Percentiles rank a stretch among this genome's conserved stretches.
These are phyloP conservation scores for Echinochloa phyllopogon DNA, from an alignment of 176 grass and related monocot genomes.

Conservation along the genomic window DNA sequence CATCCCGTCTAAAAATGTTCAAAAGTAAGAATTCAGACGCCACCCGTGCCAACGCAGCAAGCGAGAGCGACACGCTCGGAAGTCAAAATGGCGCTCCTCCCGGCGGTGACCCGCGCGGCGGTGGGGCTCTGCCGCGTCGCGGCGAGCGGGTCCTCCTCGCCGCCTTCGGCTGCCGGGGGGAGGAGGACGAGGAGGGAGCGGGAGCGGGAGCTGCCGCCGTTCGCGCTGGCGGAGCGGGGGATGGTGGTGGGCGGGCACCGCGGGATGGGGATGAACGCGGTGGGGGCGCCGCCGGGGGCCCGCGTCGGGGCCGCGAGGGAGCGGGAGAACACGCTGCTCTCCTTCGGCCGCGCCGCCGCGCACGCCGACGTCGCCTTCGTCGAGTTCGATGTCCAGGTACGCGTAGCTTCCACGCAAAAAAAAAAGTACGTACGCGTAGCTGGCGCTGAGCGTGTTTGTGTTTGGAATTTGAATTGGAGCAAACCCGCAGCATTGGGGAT, in stretches of 20 bases:
- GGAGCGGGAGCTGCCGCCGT: slow-evolving; percentile 26
- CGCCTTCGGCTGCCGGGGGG: not conserved
- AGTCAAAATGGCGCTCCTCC: slow-evolving; percentile 37
- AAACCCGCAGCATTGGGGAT: not conserved
- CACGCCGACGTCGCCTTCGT: slow-evolving; percentile 57
- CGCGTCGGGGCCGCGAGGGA: slow-evolving; percentile 38
- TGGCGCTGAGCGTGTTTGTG: not conserved
- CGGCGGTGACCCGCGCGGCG: slow-evolving; percentile 35
- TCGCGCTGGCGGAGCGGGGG: slow-evolving; percentile 34
- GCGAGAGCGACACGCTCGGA: not conserved
- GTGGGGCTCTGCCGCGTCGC: slow-evolving; percentile 26
- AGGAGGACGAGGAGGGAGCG: not conserved
- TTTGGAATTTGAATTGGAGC: not conserved
- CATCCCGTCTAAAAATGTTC: slow-evolving; percentile 50
- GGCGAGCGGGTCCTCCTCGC: slow-evolving; percentile 14
- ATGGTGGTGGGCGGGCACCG: slow-evolving; percentile 65
- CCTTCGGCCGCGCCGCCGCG: slow-evolving; percentile 56
- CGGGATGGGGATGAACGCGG: slow-evolving; percentile 70
- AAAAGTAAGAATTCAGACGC: slow-evolving; percentile 1
- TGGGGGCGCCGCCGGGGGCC: slow-evolving; percentile 47
- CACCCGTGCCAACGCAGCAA: slow-evolving; percentile 14
- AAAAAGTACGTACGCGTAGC: not conserved
- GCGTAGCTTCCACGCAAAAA: no score
- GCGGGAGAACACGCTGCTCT: slow-evolving; percentile 76
- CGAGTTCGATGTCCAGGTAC: slow-evolving; percentile 77